phyloP scores from a whole-genome alignment of 805 yeast species.

The Zygosaccharomyces bailii region DNA sequence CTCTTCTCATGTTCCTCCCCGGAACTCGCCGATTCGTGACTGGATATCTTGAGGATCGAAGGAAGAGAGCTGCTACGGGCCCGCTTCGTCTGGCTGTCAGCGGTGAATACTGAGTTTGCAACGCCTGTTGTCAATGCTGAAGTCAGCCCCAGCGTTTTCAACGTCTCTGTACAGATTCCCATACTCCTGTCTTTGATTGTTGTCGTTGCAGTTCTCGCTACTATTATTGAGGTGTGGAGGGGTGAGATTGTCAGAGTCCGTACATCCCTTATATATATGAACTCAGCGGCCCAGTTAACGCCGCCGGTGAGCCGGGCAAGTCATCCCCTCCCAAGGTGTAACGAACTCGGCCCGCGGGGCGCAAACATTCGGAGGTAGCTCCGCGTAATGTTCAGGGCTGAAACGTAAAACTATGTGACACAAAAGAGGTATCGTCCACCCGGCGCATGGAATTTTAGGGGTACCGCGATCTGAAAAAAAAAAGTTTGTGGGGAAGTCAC shows the following conservation, averaged over 20 bases:
- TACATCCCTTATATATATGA: background rate
- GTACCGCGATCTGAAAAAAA: background rate
- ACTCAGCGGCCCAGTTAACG: background rate
- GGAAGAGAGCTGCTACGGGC: slow-evolving; percentile 1
- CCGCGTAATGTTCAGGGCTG: too few species aligned
- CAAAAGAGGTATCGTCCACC: background rate
- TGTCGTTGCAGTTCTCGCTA: background rate
- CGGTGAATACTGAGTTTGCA: background rate
- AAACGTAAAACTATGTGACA: background rate
- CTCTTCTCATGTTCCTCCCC: background rate
- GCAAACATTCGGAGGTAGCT: too few species aligned
- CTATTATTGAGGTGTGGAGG: background rate
- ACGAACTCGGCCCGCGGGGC: background rate
- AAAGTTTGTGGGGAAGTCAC: background rate
- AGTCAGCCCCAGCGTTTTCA: slow-evolving; percentile 2
- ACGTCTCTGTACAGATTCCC: slow-evolving; percentile 6
- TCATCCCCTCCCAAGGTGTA: background rate
- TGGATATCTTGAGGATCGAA: background rate
- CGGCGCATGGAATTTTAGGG: background rate
- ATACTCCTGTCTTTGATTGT: background rate
- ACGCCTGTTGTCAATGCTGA: too few species aligned
- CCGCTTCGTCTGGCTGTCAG: slow-evolving; percentile 1
- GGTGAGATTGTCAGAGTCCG: background rate
- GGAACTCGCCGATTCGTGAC: background rate
- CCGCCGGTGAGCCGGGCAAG: background rate